A percentile compares a stretch with the other conserved stretches of the same genome.
Conservation (phyloP, 805 yeast species). For the Saturnispora silvae region DNA sequence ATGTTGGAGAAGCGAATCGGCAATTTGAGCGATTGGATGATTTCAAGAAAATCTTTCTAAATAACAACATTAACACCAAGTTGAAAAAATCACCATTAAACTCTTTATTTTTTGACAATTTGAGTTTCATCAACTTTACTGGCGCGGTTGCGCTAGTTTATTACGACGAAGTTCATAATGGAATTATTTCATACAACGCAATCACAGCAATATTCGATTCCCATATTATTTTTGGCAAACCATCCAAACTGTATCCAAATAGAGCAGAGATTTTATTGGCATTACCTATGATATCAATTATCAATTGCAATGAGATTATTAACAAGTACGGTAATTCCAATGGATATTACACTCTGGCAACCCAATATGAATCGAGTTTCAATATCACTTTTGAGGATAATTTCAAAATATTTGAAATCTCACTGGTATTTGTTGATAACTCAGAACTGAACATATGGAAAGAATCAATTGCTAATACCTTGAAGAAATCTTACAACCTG, state of each 20-base stretch:
- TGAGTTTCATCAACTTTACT: conserved; percentile 34
- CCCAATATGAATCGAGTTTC: conserved; percentile 25
- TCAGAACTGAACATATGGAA: conserved; percentile 35
- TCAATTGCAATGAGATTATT: conserved; percentile 6
- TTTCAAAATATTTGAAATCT: conserved; percentile 34
- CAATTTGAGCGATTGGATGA: conserved; percentile 13
- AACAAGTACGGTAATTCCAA: conserved; percentile 15
- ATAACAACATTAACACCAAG: neutral
- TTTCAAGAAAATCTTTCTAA: conserved; percentile 14
- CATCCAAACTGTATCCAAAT: conserved; percentile 13
- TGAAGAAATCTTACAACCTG: conserved; percentile 10
- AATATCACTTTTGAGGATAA: conserved; percentile 39
- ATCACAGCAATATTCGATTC: conserved; percentile 40
- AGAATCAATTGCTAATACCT: conserved; percentile 14
- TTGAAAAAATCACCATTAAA: conserved; percentile 2
- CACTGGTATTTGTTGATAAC: conserved; percentile 25
- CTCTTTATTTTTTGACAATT: conserved; percentile 31
- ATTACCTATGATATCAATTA: conserved; percentile 34
- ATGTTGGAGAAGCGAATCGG: conserved; percentile 14
- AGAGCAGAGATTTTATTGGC: conserved; percentile 32
- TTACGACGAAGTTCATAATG: conserved; percentile 19
- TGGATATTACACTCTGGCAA: conserved; percentile 20
- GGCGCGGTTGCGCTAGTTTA: conserved; percentile 36
- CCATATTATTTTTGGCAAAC: conserved; percentile 33
- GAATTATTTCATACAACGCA: conserved; percentile 15